Base-by-base conservation (phyloP, 2,329 filamentous ascomycete genomes). In the Sporothrix sp. region DNA sequence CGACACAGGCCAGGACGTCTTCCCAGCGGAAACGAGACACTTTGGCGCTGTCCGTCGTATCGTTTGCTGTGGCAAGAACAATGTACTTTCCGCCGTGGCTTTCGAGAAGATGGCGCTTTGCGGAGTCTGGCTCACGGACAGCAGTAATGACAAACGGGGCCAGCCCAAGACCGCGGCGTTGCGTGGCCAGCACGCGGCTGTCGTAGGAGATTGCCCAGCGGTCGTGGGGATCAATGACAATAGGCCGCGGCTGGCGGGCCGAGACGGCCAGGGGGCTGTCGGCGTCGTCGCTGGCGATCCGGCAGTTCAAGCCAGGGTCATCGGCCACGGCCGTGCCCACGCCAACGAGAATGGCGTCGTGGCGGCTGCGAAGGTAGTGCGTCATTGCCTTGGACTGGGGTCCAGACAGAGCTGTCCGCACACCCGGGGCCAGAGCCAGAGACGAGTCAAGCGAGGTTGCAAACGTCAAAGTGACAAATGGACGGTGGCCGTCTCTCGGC, bases 351-450 rank as follows among this genome's bases (percentile, higher is more conserved):
- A 96, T 95, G 35, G 87, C 88, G 56, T 86, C 81, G 67, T 97
- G 89, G 14, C 76, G 78, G 11, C 83, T 82, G 60, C 91, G 86
- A 25, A 97, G 77, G 63, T 85, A 87, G 66, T 97, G 91, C 0
- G 91, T 96, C 87, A 97, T 94, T 48, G 86, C 78, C 66, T 95
- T 95, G 33, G 87, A 87, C 56, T 82, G 74, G 0, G 84, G 78
- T 3, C 90, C 90, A 1, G 91, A 97, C 13, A 97, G 77, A 0
- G 78, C 73, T 2, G 91, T 97, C 57, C 85, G 85, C n/a, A 81
- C 73, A 13, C 89, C 89, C 0, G 88, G 87, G 0, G 82, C 75
- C 25, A 91, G 74, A 2, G 89, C 79, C 46, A 94, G 75, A 49
- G 82, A 79, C 36, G 85, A 84, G 69, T 97, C 91, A 58, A 98